phyloP scores from a whole-genome alignment of 2,329 filamentous ascomycete genomes.

The Elsinoe fawcettii region DNA sequence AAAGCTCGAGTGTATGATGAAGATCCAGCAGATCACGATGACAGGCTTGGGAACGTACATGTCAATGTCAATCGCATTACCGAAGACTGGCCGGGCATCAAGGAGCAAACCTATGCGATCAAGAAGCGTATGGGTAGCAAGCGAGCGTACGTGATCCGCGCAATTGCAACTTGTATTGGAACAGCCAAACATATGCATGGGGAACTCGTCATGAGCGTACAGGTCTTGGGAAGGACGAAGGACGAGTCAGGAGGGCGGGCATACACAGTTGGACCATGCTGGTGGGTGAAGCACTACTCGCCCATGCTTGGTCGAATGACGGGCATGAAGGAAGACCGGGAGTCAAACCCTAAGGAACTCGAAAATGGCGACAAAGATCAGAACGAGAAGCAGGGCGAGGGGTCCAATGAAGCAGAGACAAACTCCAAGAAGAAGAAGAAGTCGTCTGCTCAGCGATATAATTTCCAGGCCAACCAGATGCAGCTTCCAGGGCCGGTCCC shows the following conservation, averaged over 20 bases:
- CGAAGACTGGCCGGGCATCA: slow-evolving; percentile 61
- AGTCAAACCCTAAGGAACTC: slow-evolving; percentile 27
- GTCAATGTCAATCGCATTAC: slow-evolving; percentile 54
- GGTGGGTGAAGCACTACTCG: slow-evolving; percentile 77
- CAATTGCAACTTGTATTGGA: slow-evolving; percentile 55
- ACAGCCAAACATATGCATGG: slow-evolving; percentile 61
- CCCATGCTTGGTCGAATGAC: slow-evolving; percentile 78
- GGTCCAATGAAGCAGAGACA: slow-evolving; percentile 14
- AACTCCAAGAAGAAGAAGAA: slow-evolving; percentile 40
- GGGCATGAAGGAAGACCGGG: slow-evolving; percentile 52
- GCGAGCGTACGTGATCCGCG: slow-evolving; percentile 70
- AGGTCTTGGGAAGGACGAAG: slow-evolving; percentile 69
- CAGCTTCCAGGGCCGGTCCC: slow-evolving; percentile 81
- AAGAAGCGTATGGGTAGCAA: slow-evolving; percentile 84
- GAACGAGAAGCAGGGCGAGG: slow-evolving; percentile 10
- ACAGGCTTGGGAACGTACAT: slow-evolving; percentile 79
- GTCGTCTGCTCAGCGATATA: slow-evolving; percentile 54
- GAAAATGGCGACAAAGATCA: slow-evolving; percentile 17
- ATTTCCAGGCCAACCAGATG: slow-evolving; percentile 88
- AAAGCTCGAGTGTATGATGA: slow-evolving; percentile 88
- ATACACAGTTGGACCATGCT: slow-evolving; percentile 71
- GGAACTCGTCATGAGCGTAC: slow-evolving; percentile 62
- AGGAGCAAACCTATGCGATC: slow-evolving; percentile 57
- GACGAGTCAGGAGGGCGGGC: slow-evolving; percentile 53
- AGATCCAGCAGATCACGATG: slow-evolving; percentile 76